A percentile compares a stretch with the other conserved stretches of the same genome.
These are phyloP conservation scores for Kockiozyma suomiensis DNA, from an alignment of 805 yeast genomes.

Conservation along the genomic window DNA sequence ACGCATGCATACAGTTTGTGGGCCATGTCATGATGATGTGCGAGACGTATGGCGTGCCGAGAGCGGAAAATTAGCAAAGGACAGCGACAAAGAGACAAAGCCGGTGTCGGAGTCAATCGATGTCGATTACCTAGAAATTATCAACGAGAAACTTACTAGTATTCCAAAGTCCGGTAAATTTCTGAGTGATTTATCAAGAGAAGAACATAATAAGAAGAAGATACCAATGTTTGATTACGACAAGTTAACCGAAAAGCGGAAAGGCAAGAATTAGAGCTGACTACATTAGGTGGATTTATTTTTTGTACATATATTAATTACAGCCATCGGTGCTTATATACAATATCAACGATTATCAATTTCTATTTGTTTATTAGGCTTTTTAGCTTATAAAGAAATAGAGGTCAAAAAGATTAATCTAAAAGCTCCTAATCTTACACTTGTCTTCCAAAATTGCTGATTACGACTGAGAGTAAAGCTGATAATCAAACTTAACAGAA, in stretches of 20 bases:
- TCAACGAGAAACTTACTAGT: conserved; percentile 19
- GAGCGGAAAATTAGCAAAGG: conserved; percentile 19
- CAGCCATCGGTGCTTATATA: background rate
- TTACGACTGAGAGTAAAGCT: conserved; percentile 23
- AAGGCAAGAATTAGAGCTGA: background rate
- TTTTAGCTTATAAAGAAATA: too few relatives aligned
- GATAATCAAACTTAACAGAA: conserved; percentile 24
- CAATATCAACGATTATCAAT: background rate
- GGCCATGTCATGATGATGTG: conserved; percentile 87
- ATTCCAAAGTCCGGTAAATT: conserved; percentile 24
- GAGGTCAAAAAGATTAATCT: too few relatives aligned
- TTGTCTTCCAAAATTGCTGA: background rate
- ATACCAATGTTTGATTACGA: conserved; percentile 24
- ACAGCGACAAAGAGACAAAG: background rate
- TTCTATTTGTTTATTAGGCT: too few relatives aligned
- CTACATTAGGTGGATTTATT: background rate
- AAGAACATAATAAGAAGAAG: conserved; percentile 31
- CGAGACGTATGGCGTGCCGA: conserved; percentile 65
- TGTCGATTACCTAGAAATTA: conserved; percentile 19
- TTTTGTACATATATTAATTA: background rate
- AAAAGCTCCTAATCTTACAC: too few relatives aligned
- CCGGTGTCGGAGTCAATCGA: conserved; percentile 25
- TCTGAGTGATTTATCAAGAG: conserved; percentile 33
- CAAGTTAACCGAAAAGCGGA: conserved; percentile 1
- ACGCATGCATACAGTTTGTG: conserved; percentile 86